Conservation (phyloP, 2,329 filamentous ascomycete species). For the Penicillium sp. region DNA sequence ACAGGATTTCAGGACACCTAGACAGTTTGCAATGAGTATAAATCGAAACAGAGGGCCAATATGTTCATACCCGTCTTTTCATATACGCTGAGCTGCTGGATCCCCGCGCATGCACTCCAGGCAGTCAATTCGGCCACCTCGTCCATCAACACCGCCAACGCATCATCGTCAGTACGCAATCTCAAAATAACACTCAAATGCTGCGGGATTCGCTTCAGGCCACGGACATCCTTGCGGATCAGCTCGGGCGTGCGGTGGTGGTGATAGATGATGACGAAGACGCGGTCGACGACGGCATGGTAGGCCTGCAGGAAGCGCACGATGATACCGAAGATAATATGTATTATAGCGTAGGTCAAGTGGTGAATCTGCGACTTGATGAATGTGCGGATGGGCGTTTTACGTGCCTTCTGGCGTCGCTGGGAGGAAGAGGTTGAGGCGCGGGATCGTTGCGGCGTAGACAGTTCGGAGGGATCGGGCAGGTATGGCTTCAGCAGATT, state of each 20-base stretch:
- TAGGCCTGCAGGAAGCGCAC: conserved; percentile 76
- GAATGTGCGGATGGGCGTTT: conserved; percentile 44
- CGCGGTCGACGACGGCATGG: conserved; percentile 69
- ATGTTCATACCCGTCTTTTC: conserved; percentile 71
- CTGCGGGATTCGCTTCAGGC: conserved; percentile 67
- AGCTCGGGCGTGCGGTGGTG: conserved; percentile 93
- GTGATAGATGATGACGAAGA: conserved; percentile 81
- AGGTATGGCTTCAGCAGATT: conserved; percentile 51
- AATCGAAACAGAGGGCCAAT: neutral
- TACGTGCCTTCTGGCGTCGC: conserved; percentile 28
- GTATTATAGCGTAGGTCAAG: conserved; percentile 48
- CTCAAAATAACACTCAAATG: conserved; percentile 84
- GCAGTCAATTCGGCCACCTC: conserved; percentile 88
- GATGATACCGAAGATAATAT: conserved; percentile 82
- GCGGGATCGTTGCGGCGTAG: conserved; percentile 13
- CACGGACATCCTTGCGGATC: conserved; percentile 79
- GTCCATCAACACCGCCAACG: conserved; percentile 77
- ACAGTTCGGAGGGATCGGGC: conserved; percentile 41
- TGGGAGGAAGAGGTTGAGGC: conserved; percentile 13
- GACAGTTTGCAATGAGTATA: conserved; percentile 3
- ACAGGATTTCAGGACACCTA: conserved; percentile 83
- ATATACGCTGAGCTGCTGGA: conserved; percentile 83
- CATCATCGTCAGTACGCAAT: conserved; percentile 65
- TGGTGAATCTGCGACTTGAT: conserved; percentile 43
- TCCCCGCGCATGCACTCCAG: conserved; percentile 87